phyloP scores from a whole-genome alignment of 768 basidiomycete species.

The Lentinula aciculospora region DNA sequence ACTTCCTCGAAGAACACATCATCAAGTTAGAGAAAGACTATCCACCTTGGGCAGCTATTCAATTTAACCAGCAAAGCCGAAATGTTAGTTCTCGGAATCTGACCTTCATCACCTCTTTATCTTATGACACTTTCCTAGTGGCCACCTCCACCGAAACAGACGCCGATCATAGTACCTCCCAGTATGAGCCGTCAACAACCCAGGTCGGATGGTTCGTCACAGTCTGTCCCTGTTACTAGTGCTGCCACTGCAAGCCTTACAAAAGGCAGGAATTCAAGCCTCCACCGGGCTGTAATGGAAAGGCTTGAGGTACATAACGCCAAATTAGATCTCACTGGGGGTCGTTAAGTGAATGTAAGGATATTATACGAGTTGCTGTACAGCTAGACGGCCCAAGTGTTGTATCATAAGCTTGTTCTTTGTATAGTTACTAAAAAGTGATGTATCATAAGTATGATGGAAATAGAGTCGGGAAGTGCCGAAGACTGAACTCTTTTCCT shows the following conservation, averaged over 20 bases:
- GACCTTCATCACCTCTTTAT: background rate
- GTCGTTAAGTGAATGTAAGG: background rate
- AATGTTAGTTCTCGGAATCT: constrained; percentile 45
- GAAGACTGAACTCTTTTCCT: background rate
- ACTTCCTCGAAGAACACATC: constrained; percentile 73
- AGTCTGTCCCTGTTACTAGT: constrained; percentile 7
- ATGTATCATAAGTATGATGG: too few relatives aligned
- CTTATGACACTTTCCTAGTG: constrained; percentile 39
- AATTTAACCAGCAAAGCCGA: constrained; percentile 80
- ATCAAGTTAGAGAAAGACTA: constrained; percentile 75
- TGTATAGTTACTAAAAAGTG: too few relatives aligned
- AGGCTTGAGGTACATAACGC: constrained; percentile 70
- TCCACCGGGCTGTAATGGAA: constrained; percentile 73
- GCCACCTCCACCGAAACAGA: constrained; percentile 77
- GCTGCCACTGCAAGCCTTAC: constrained; percentile 8
- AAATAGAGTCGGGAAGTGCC: background rate
- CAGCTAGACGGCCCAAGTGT: too few relatives aligned
- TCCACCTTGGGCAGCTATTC: constrained; percentile 84
- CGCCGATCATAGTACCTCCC: constrained; percentile 73
- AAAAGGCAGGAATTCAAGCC: constrained; percentile 46
- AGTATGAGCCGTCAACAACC: constrained; percentile 31
- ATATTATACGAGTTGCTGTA: too few relatives aligned
- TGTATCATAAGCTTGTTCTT: too few relatives aligned
- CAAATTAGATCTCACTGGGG: constrained; percentile 24
- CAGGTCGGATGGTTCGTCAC: constrained; percentile 13